These are phyloP conservation scores for Beauveria rudraprayagi DNA, from an alignment of 2,329 filamentous ascomycete genomes.

Conservation along the genomic window DNA sequence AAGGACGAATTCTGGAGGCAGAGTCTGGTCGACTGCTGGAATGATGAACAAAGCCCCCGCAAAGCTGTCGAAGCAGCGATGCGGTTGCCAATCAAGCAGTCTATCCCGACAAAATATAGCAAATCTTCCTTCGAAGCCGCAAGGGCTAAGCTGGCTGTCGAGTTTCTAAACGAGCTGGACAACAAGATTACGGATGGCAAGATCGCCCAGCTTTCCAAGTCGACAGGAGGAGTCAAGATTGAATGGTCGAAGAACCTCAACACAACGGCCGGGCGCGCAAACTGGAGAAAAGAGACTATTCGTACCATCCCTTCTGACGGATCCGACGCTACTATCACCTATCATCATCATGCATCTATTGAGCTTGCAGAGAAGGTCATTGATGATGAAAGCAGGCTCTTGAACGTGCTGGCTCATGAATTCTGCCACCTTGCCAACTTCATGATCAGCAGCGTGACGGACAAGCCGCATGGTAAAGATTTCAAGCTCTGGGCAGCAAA, in stretches of 20 bases:
- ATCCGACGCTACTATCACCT: slow-evolving; percentile 20
- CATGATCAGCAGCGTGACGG: slow-evolving; percentile 69
- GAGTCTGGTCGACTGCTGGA: slow-evolving; percentile 53
- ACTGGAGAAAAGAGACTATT: slow-evolving; percentile 57
- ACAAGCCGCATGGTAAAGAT: slow-evolving; percentile 72
- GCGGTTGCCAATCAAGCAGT: slow-evolving; percentile 23
- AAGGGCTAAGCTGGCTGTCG: slow-evolving; percentile 55
- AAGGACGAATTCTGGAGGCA: slow-evolving; percentile 54
- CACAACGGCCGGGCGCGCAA: slow-evolving; percentile 69
- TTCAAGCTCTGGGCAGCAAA: slow-evolving; percentile 69
- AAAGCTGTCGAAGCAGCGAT: slow-evolving; percentile 28
- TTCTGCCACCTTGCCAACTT: slow-evolving; percentile 93
- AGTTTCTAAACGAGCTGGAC: slow-evolving; percentile 65
- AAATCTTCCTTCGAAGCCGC: slow-evolving; percentile 54
- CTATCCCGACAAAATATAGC: slow-evolving; percentile 26
- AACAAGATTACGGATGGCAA: slow-evolving; percentile 50
- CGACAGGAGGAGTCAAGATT: slow-evolving; percentile 63
- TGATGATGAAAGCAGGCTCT: slow-evolving; percentile 63
- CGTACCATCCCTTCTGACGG: slow-evolving; percentile 23
- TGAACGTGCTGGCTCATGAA: slow-evolving; percentile 92
- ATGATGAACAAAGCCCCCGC: slow-evolving; percentile 50
- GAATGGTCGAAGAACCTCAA: slow-evolving; percentile 72
- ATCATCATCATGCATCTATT: slow-evolving; percentile 63
- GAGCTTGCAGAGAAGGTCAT: slow-evolving; percentile 88
- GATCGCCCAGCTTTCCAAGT: slow-evolving; percentile 48